phyloP scores from a whole-genome alignment of 805 yeast genomes.

The Maudiozyma saulgeensis region DNA sequence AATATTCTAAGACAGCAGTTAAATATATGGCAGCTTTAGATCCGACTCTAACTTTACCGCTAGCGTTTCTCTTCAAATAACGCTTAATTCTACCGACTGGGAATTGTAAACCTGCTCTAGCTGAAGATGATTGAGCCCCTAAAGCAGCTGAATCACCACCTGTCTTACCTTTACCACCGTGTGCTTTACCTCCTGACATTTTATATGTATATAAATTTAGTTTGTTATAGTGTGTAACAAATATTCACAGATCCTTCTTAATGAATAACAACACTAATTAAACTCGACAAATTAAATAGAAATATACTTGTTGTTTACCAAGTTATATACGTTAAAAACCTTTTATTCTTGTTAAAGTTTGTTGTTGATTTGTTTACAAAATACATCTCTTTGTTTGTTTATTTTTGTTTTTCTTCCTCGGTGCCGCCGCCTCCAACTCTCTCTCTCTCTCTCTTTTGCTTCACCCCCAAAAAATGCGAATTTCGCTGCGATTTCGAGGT shows the following conservation, averaged over 20 bases:
- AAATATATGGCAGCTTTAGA: slow-evolving; percentile 92
- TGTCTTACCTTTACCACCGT: slow-evolving; percentile 95
- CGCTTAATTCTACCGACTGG: slow-evolving; percentile 99
- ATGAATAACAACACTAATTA: background rate
- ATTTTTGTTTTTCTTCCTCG: too few species aligned
- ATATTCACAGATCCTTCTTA: background rate
- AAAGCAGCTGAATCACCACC: slow-evolving; percentile 39
- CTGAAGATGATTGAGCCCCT: slow-evolving; percentile 78
- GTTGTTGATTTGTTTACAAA: too few species aligned
- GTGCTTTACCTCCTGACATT: slow-evolving; percentile 89
- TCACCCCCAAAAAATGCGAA: too few species aligned
- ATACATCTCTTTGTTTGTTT: too few species aligned
- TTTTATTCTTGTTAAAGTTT: too few species aligned
- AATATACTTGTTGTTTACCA: too few species aligned
- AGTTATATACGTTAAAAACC: too few species aligned
- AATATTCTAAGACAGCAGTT: slow-evolving; percentile 90
- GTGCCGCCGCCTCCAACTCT: too few species aligned
- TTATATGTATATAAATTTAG: background rate
- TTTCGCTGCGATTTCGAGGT: too few species aligned
- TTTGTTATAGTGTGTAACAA: background rate
- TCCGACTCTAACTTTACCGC: slow-evolving; percentile 78
- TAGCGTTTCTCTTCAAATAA: slow-evolving; percentile 84
- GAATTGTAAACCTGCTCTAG: slow-evolving; percentile 90
- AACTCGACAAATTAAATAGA: too few species aligned
- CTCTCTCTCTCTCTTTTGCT: too few species aligned